Evolutionary conservation across 2,329 filamentous ascomycete genomes (phyloP).

Genomic region (Neurospora crassa): DNA sequence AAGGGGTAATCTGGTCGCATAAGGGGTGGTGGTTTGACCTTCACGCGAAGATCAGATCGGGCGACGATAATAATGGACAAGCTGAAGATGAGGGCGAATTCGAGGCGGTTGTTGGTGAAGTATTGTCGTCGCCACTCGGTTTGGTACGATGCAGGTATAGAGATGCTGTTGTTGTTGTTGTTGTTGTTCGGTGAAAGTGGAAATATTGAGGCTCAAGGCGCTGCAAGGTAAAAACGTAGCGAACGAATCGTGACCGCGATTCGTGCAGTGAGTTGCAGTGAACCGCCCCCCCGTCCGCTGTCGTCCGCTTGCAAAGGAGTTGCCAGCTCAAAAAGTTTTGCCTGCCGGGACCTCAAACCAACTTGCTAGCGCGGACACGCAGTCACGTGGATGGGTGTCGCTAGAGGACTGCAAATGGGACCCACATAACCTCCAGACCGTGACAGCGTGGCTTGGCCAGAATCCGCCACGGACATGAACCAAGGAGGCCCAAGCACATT

Average conservation of each 20-base stretch:
- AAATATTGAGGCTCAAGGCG: neutral
- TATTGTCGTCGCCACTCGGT: neutral
- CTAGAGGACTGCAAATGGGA: neutral
- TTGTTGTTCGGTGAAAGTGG: neutral
- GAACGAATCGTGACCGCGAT: neutral
- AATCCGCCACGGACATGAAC: neutral
- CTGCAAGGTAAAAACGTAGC: neutral
- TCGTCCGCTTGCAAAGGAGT: neutral
- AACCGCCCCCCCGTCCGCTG: neutral
- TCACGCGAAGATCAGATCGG: neutral
- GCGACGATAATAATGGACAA: neutral
- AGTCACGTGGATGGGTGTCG: neutral
- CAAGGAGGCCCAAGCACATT: neutral
- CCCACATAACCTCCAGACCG: neutral
- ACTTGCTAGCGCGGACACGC: neutral
- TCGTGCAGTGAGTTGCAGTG: neutral
- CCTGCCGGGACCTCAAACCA: neutral
- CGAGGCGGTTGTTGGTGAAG: neutral
- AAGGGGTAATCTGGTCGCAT: slow-evolving; percentile 1
- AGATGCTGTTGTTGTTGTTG: neutral
- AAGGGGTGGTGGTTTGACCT: neutral
- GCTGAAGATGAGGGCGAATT: neutral
- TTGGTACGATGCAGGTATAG: neutral
- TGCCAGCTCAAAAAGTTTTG: neutral
- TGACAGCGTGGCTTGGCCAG: neutral